phyloP scores from a whole-genome alignment of 202 grass and related monocot species.

The Carex arenaria region DNA sequence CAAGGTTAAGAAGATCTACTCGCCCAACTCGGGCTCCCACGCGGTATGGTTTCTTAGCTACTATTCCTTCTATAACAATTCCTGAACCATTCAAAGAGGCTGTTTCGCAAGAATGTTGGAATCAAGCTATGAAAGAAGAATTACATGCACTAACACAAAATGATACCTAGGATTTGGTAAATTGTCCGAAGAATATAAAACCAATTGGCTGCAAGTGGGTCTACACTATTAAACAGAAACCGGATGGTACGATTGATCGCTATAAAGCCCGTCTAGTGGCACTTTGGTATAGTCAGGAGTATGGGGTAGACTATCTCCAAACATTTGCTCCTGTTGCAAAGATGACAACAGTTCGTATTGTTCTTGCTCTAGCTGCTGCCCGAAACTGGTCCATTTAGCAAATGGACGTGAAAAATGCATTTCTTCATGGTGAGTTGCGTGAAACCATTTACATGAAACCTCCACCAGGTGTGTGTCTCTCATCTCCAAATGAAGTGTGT shows the following conservation, averaged over 20 bases:
- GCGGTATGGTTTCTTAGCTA: not conserved
- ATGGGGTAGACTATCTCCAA: too few species aligned
- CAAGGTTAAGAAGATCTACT: too few species aligned
- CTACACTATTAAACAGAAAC: not conserved
- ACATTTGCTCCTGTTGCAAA: too few species aligned
- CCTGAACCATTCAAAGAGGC: not conserved
- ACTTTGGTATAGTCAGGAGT: not conserved
- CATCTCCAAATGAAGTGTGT: not conserved
- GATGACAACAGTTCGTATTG: too few species aligned
- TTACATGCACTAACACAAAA: not conserved
- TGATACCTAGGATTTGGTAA: not conserved
- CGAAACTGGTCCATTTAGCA: too few species aligned
- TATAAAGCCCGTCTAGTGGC: not conserved
- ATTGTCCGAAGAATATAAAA: not conserved
- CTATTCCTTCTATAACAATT: not conserved
- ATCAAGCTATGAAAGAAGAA: not conserved
- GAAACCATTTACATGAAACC: conserved; percentile 19
- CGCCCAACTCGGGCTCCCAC: too few species aligned
- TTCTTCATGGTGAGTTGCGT: not conserved
- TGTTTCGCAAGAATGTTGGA: not conserved
- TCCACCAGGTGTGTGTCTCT: not conserved
- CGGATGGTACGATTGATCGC: not conserved
- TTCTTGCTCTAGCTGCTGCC: too few species aligned
- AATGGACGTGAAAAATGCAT: too few species aligned
- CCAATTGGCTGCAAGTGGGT: conserved; percentile 7